Evolutionary conservation across 176 grass and related monocot genomes (phyloP), one percentile per base, ranked within the genome.

Genomic region (Areca catechu): DNA sequence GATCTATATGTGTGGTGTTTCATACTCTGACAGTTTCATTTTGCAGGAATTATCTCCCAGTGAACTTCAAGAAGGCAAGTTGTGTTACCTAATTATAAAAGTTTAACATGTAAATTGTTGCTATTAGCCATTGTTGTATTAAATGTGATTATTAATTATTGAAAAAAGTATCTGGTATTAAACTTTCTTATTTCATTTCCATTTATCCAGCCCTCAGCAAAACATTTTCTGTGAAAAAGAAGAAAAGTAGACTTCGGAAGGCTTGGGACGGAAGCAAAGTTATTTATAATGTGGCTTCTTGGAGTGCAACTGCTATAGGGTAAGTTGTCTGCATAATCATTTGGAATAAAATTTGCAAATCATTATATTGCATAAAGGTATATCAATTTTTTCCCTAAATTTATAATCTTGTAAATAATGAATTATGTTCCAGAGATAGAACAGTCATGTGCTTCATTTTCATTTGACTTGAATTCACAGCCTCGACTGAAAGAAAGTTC

Each of bases 221-320:
- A 30, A 60, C 70, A 21, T 72, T 72, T 48, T 53, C 70, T 43
- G 18, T 72, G n/a, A 72, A 72, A 51, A 72, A 62, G 58, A 72
- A 54, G 58, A 72, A 62, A 52, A 62, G 70, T 52, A 72, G 51
- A 18, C 24, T 72, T 19, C 58, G 70, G 17, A 72, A 62, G 49
- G 70, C 70, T 19, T 72, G 70, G 70, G 70, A 72, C 28, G 58
- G 70, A 54, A 62, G 58, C 70, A 60, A 72, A 62, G 27, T 72
- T 62, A 48, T 62, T 19, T 72, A 72, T 60, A 72, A 72, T 24
- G 24, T 72, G 34, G 70, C 58, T 47, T 72, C 70, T 17, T 72
- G 70, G 70, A 50, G 70, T 48, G 58, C 70, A 16, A 72, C 70
- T 48, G 70, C 70, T 51, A 61, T 62, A 24, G 70, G 70, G 70